phyloP scores from a whole-genome alignment of 305 asterid species.

The Ajuga reptans region DNA sequence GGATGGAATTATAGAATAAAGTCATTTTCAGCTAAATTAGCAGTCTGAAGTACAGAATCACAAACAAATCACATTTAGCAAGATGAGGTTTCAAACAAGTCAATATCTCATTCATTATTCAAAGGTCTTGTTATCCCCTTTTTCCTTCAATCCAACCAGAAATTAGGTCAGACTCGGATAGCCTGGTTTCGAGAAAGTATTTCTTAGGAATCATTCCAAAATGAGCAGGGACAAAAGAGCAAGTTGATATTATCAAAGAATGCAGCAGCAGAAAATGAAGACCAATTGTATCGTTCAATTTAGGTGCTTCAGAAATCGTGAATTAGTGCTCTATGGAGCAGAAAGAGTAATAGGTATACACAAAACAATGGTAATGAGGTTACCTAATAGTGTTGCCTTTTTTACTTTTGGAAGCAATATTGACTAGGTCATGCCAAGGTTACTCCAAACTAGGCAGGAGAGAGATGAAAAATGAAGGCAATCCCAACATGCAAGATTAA shows the following conservation, averaged over 20 bases:
- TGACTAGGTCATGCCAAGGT: slow-evolving; percentile 7
- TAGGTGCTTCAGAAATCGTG: neutral
- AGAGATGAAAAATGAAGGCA: neutral
- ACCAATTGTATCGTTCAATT: neutral
- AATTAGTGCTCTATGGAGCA: neutral
- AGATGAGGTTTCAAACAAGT: no score
- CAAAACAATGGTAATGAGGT: neutral
- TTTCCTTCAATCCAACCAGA: no score
- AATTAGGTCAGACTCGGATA: no score
- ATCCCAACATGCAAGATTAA: slow-evolving; percentile 9
- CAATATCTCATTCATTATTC: no score
- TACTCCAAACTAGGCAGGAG: slow-evolving; percentile 5
- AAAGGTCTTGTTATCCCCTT: no score
- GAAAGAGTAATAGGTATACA: neutral
- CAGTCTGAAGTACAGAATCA: neutral
- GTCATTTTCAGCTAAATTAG: neutral
- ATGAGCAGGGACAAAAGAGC: no score
- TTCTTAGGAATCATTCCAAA: no score
- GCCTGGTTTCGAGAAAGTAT: no score
- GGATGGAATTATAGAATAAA: neutral
- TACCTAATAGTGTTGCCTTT: neutral
- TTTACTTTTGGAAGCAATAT: neutral
- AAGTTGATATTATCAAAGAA: neutral
- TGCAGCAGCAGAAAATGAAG: neutral
- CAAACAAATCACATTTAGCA: neutral